Conservation (phyloP, 1,139 yeast species). For the Yamadazyma triangularis region DNA sequence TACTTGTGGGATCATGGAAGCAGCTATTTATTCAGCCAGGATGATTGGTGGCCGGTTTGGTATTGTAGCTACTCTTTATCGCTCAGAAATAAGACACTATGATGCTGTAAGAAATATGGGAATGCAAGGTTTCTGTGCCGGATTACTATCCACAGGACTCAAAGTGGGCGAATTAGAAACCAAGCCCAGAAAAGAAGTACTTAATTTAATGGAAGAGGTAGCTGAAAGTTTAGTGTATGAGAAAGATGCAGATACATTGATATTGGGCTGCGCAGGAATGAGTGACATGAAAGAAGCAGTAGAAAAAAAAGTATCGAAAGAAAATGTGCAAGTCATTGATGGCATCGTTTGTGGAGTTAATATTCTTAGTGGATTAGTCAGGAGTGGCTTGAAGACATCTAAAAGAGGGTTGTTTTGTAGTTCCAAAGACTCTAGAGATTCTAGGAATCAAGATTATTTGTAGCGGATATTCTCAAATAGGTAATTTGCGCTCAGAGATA, state of each 20-base stretch:
- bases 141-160: slow-evolving; percentile 23
- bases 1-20: slow-evolving; percentile 10
- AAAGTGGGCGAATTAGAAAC: slow-evolving; percentile 25
- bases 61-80: slow-evolving; percentile 16
- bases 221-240: slow-evolving; percentile 18
- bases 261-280: slow-evolving; percentile 32
- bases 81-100: slow-evolving; percentile 18
- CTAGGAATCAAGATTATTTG: slow-evolving; percentile 4
- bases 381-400: slow-evolving; percentile 15
- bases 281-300: slow-evolving; percentile 26
- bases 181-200: slow-evolving; percentile 22
- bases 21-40: slow-evolving; percentile 8
- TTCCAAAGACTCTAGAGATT: slow-evolving; percentile 5
- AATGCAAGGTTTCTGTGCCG: slow-evolving; percentile 22
- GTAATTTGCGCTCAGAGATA: no score
- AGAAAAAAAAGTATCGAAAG: slow-evolving; percentile 15
- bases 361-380: slow-evolving; percentile 14
- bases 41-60: slow-evolving; percentile 10
- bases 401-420: slow-evolving; percentile 12
- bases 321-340: slow-evolving; percentile 16
- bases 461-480: no score
- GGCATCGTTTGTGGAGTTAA: slow-evolving; percentile 20
- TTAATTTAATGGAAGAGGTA: slow-evolving; percentile 16
- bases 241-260: slow-evolving; percentile 21
- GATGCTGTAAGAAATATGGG: slow-evolving; percentile 21